phyloP scores from a whole-genome alignment of 1,284 basidiomycete genomes.

The Sanghuangporus weigelae region DNA sequence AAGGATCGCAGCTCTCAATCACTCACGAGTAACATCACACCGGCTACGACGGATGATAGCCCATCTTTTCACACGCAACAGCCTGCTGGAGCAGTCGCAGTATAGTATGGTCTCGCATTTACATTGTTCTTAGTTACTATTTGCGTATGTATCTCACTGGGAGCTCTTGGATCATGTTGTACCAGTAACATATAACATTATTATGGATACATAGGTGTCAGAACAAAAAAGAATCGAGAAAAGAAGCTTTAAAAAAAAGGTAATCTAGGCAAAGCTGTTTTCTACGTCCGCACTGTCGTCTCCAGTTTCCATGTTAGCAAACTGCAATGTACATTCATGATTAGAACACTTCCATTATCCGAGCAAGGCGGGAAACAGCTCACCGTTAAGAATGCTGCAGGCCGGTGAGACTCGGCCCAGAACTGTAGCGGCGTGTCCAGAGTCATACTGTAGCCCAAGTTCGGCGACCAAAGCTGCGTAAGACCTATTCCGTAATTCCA shows the following conservation, averaged over 20 bases:
- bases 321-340: slow-evolving; percentile 39
- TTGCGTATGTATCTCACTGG: background rate
- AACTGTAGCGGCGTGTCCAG: slow-evolving; percentile 90
- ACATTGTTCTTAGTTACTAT: background rate
- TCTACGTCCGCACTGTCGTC: slow-evolving; percentile 90
- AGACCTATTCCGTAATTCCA: slow-evolving; percentile 95
- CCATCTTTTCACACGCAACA: background rate
- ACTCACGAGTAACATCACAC: slow-evolving; percentile 39
- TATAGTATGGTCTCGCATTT: background rate
- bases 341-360: background rate
- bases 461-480: slow-evolving; percentile 87
- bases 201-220: slow-evolving; percentile 13
- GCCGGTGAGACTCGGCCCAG: slow-evolving; percentile 95
- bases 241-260: slow-evolving; percentile 13
- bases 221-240: background rate
- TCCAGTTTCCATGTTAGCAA: slow-evolving; percentile 78
- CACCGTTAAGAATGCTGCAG: slow-evolving; percentile 84
- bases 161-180: slow-evolving; percentile 10
- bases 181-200: slow-evolving; percentile 15
- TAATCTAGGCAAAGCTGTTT: slow-evolving; percentile 68
- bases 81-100: background rate
- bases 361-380: slow-evolving; percentile 28
- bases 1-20: slow-evolving; percentile 31
- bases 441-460: slow-evolving; percentile 79
- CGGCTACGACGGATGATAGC: background rate